Base-by-base conservation (phyloP, 768 basidiomycete species). In the Plicaturopsis crispa region DNA sequence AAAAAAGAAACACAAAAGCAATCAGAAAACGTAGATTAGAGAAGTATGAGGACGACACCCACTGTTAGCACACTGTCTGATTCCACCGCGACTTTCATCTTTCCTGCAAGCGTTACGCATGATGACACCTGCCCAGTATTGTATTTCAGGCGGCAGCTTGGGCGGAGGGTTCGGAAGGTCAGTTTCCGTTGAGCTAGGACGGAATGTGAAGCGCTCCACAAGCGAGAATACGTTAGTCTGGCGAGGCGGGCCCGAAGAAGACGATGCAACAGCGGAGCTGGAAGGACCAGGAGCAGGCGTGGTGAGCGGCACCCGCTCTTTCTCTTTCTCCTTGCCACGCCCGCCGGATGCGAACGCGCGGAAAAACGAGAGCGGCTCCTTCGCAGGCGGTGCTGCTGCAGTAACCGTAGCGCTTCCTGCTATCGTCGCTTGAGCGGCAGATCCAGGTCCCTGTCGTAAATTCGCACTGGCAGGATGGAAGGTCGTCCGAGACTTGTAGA, bases 101-200 rank as follows among this genome's bases (percentile, higher is more conserved):
- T 99, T 98, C 55, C 94, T 69, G 62, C 96, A 99, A 10, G 96
- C 96, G 57, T 99, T 99, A 37, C 96, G 75, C 96, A 98, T 99
- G 53, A 98, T 96, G n/a, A 97, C 94, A 3, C 92, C 91, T 0
- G 94, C 96, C 96, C 96, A 98, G 51, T 97, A 96, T 60, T 96
- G 90, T 17, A 99, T 94, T 57, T 98, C 94, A 7, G 72, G 67
- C 0, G 92, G 90, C 5, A 92, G 63, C 34, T 78, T 70, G 3
- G 84, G 81, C 4, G 76, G 80, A 0, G 80, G 76, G 38, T 77
- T 78, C 4, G 75, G 75, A 38, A 82, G 63, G 45, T 82, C 78
- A 14, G 73, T 74, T 52, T 93, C 91, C 1, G 79, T 75, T 7
- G 86, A 78, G 37, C 85, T 86, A 0, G 93, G 90, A 37, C 91